phyloP scores from a whole-genome alignment of 108 stramenopile genomes.

The Poteriospumella lacustris region DNA sequence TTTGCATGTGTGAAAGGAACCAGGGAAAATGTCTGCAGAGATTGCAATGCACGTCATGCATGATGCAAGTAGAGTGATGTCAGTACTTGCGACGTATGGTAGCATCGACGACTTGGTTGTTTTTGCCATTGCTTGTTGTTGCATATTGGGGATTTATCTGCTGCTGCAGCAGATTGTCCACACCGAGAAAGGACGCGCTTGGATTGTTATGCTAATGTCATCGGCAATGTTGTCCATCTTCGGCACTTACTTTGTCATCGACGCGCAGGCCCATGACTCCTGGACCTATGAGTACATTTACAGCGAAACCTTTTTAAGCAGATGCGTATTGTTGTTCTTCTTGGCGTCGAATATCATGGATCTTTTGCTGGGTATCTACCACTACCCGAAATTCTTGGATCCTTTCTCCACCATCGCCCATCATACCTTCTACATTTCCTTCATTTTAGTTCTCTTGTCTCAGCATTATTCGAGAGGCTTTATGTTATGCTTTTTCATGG shows the following conservation, averaged over 20 bases:
- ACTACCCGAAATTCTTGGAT: background rate
- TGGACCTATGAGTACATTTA: background rate
- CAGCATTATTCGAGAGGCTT: background rate
- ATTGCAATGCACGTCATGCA: too few species aligned
- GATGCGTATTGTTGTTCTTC: background rate
- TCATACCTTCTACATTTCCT: constrained; percentile 10
- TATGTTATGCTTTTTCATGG: constrained; percentile 14
- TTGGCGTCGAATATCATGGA: constrained; percentile 12
- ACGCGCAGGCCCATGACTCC: background rate
- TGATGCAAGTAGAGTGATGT: too few species aligned
- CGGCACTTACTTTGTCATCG: background rate
- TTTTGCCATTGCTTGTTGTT: too few species aligned
- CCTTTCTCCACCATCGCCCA: background rate
- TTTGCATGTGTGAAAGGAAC: too few species aligned
- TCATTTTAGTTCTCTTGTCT: background rate
- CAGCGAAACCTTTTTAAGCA: background rate
- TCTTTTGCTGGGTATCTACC: background rate
- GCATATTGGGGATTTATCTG: background rate
- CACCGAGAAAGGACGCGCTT: background rate
- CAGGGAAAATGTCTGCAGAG: too few species aligned
- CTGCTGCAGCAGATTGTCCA: background rate
- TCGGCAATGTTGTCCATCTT: background rate
- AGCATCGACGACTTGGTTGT: too few species aligned
- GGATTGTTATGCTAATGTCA: background rate
- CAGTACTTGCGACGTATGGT: too few species aligned